These are phyloP conservation scores for Rhizopogon vulgaris DNA, from an alignment of 768 basidiomycete genomes.

Conservation along the genomic window DNA sequence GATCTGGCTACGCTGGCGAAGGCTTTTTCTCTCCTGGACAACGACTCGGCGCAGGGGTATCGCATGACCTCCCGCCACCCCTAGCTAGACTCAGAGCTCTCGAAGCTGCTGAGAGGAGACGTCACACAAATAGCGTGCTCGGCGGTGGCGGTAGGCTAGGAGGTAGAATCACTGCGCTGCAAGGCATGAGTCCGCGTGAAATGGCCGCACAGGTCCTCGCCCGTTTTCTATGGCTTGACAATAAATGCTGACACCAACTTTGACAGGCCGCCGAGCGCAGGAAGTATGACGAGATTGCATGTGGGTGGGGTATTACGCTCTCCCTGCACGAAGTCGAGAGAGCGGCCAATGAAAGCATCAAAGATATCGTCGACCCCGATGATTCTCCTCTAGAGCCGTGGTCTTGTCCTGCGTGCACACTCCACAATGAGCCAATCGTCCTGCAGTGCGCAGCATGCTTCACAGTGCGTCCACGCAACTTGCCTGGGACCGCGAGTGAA, in stretches of 20 bases:
- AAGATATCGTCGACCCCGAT: conserved; percentile 47
- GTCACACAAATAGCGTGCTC: conserved; percentile 36
- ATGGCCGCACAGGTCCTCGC: conserved; percentile 59
- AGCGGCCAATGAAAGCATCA: conserved; percentile 61
- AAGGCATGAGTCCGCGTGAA: conserved; percentile 57
- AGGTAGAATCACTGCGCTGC: conserved; percentile 34
- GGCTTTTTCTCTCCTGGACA: conserved; percentile 81
- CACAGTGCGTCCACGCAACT: conserved; percentile 25
- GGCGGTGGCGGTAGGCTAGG: conserved; percentile 58
- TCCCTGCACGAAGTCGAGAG: conserved; percentile 61
- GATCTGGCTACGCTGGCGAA: conserved; percentile 84
- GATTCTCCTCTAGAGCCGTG: conserved; percentile 27
- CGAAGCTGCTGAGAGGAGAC: conserved; percentile 75
- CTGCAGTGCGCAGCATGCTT: conserved; percentile 56
- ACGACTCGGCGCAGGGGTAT: conserved; percentile 58
- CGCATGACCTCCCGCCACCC: conserved; percentile 63
- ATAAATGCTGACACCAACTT: background rate
- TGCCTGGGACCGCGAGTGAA: background rate
- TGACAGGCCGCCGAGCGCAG: conserved; percentile 82
- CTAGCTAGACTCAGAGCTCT: conserved; percentile 62
- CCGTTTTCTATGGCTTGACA: background rate
- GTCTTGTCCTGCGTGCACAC: conserved; percentile 52
- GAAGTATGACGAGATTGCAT: conserved; percentile 65
- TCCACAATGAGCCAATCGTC: conserved; percentile 43
- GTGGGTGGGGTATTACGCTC: conserved; percentile 48